phyloP scores from a whole-genome alignment of 2,329 filamentous ascomycete genomes.

The Simplicillium sp. region DNA sequence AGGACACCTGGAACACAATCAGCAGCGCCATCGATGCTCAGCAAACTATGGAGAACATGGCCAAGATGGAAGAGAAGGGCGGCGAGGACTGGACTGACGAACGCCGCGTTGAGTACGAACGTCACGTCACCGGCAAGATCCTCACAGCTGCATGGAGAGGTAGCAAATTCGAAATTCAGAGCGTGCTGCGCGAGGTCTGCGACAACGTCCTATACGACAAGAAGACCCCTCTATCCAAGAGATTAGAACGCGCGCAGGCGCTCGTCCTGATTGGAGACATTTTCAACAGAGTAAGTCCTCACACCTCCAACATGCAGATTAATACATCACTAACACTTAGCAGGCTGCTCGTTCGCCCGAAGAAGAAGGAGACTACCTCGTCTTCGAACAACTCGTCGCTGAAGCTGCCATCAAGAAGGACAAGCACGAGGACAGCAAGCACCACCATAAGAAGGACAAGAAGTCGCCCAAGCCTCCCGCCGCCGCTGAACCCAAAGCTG shows the following conservation, averaged over 20 bases:
- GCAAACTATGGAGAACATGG: slow-evolving; percentile 99
- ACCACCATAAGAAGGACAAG: slow-evolving; percentile 43
- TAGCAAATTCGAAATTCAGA: slow-evolving; percentile 96
- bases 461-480: slow-evolving; percentile 29
- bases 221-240: slow-evolving; percentile 72
- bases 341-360: slow-evolving; percentile 84
- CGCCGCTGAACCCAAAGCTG: slow-evolving; percentile 10
- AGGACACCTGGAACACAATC: slow-evolving; percentile 98
- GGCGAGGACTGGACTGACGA: slow-evolving; percentile 98
- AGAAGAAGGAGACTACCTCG: slow-evolving; percentile 97
- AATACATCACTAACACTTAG: slow-evolving; percentile 7
- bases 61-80: slow-evolving; percentile 84
- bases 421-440: slow-evolving; percentile 60
- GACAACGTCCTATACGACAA: slow-evolving; percentile 74
- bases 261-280: slow-evolving; percentile 83
- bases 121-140: slow-evolving; percentile 94
- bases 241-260: slow-evolving; percentile 83
- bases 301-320: not conserved
- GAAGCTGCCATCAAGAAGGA: slow-evolving; percentile 95
- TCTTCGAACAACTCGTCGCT: slow-evolving; percentile 94
- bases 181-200: slow-evolving; percentile 88
- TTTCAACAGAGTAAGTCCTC: slow-evolving; percentile 63
- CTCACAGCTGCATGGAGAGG: slow-evolving; percentile 93
- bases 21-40: slow-evolving; percentile 93
- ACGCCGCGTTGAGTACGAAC: slow-evolving; percentile 91